Evolutionary conservation across 169 alveolate species (phyloP), one percentile per base, ranked within the genome.

Genomic region (Plasmodium inui): DNA sequence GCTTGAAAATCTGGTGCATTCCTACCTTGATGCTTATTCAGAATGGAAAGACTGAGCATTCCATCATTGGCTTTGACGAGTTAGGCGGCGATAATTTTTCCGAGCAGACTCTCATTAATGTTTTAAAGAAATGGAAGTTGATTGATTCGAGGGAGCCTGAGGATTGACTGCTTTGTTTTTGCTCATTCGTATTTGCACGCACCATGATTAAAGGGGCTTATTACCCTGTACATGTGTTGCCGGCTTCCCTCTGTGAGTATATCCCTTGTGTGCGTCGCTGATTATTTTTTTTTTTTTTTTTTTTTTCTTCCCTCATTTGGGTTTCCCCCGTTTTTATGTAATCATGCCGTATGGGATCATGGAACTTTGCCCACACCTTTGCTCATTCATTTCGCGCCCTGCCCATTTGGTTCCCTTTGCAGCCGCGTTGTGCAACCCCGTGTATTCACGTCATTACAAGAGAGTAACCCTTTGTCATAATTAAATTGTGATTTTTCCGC

Each of bases 1-100:
- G 96, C 50, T 95, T 96, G 81, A 96, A 96, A 79, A 96, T 96
- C 8, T 96, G 98, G 98, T 96, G 98, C 81, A 84, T 96, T 3
- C 98, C 98, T 17, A 96, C 98, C 10, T 95, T 96, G 92, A 84
- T 95, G 82, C 55, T 96, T 28, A 95, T 96, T 70, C 95, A 91
- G 72, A 94, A 95, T 82, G 96, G 97, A 28, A 92, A 95, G 80
- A 94, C 97, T 22, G 95, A 93, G 84, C 98, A 96, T 88, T 93
- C 96, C 37, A 92, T 96, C 37, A 86, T 96, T 5, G 98, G 98
- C 5, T 95, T 96, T 94, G 96, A 93, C 55, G 98, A 96, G 74
- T 94, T 96, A 50, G 98, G 98, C 32, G 98, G 98, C 55, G 89
- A 53, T 70, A 80, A 70, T 19, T 80, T 82, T 71, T 22, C 67